Percentiles rank a stretch among this genome's conserved stretches.
These are phyloP conservation scores for Termitomyces sp. DNA, from an alignment of 768 basidiomycete species.

Conservation along the genomic window DNA sequence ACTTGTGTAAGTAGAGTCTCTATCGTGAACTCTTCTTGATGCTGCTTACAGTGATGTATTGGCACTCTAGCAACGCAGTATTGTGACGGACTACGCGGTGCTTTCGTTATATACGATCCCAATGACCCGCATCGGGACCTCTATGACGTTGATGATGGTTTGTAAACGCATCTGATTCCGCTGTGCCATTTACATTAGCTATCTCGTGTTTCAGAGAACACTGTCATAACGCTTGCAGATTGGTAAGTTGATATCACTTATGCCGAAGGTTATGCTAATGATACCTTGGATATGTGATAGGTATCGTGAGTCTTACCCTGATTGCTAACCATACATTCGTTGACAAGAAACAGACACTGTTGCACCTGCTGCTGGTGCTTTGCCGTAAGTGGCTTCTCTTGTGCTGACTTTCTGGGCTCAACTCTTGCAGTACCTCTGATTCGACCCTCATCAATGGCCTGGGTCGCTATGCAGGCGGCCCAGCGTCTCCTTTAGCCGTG, in stretches of 20 bases:
- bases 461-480: slow-evolving; percentile 39
- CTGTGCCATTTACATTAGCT: neutral
- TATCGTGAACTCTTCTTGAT: neutral
- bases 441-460: slow-evolving; percentile 46
- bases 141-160: slow-evolving; percentile 32
- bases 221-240: slow-evolving; percentile 41
- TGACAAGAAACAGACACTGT: neutral
- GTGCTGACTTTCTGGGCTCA: neutral
- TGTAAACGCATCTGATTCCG: neutral
- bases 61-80: slow-evolving; percentile 39
- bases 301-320: slow-evolving; percentile 24
- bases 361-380: neutral
- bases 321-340: neutral
- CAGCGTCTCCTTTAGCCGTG: slow-evolving; percentile 30
- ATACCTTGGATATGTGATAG: slow-evolving; percentile 11
- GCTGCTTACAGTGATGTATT: slow-evolving; percentile 25
- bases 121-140: slow-evolving; percentile 24
- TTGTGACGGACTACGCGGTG: slow-evolving; percentile 43
- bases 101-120: slow-evolving; percentile 38
- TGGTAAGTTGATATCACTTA: slow-evolving; percentile 25
- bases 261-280: neutral
- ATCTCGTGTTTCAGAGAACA: slow-evolving; percentile 30
- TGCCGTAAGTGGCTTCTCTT: neutral
- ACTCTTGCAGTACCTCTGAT: slow-evolving; percentile 15
- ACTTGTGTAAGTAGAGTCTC: slow-evolving; percentile 24